phyloP scores from a whole-genome alignment of 306 rosid species.

The Vigna reflexopilosa region DNA sequence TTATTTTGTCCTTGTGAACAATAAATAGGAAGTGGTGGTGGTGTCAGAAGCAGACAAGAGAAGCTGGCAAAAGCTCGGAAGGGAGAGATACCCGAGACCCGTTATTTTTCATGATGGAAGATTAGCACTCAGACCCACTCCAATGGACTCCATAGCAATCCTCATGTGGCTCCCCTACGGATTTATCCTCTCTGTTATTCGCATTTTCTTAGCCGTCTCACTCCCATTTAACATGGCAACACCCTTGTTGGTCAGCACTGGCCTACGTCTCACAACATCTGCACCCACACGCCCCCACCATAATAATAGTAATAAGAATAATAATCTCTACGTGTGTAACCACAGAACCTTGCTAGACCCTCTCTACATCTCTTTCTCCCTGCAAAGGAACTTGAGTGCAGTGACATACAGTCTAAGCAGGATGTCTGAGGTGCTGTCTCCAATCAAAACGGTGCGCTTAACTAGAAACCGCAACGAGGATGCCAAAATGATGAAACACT shows the following conservation, averaged over 20 bases:
- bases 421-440: constrained; percentile 73
- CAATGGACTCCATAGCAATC: constrained; percentile 46
- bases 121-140: constrained; percentile 65
- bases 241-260: constrained; percentile 52
- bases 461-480: constrained; percentile 62
- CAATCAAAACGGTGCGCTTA: constrained; percentile 78
- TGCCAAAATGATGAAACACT: constrained; percentile 51
- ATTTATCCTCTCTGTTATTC: constrained; percentile 50
- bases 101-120: constrained; percentile 88
- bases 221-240: constrained; percentile 59
- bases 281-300: not conserved
- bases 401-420: constrained; percentile 87
- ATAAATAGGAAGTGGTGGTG: constrained; percentile 63
- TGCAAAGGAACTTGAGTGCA: constrained; percentile 54
- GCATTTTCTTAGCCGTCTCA: constrained; percentile 41
- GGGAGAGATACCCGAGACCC: constrained; percentile 55
- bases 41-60: constrained; percentile 66
- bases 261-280: constrained; percentile 54
- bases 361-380: constrained; percentile 53
- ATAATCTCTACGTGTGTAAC: constrained; percentile 76
- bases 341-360: constrained; percentile 82
- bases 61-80: constrained; percentile 64
- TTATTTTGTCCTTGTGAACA: constrained; percentile 2
- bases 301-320: not conserved
- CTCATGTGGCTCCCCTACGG: constrained; percentile 74